phyloP scores from a whole-genome alignment of 805 yeast species.

The Alloascoidea africana region DNA sequence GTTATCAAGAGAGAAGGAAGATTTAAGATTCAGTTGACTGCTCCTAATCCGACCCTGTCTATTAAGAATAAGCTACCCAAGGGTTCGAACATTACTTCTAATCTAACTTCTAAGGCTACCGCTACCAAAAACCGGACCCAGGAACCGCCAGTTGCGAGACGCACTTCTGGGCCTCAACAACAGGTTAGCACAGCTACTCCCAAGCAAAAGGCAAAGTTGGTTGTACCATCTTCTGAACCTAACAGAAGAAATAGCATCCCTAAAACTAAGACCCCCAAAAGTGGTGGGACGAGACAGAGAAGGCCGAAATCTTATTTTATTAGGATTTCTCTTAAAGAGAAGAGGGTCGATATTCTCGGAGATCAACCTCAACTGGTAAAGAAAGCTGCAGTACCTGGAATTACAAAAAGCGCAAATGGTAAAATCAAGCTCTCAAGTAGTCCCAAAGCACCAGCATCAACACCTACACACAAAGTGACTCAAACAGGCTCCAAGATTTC shows the following conservation, averaged over 20 bases:
- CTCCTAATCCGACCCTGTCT: no score
- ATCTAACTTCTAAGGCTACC: neutral
- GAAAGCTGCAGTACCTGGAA: no score
- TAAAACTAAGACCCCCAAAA: neutral
- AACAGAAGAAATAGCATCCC: neutral
- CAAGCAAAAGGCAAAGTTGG: neutral
- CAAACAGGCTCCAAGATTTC: no score
- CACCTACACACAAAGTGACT: no score
- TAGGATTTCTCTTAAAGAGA: neutral
- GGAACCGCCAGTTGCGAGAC: no score
- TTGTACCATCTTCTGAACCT: neutral
- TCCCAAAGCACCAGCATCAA: no score
- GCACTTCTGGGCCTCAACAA: no score
- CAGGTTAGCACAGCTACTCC: neutral
- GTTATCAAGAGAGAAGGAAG: conserved; percentile 46
- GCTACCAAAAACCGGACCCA: neutral
- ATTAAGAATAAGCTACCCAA: conserved; percentile 1
- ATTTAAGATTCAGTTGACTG: conserved; percentile 33
- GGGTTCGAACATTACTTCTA: neutral
- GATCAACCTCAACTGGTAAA: neutral
- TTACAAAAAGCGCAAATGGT: no score
- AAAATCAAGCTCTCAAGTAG: no score
- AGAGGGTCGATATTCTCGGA: neutral
- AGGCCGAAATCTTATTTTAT: neutral
- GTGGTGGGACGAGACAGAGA: no score